Evolutionary conservation across 768 basidiomycete species (phyloP).

Genomic region (Serendipita sp.): DNA sequence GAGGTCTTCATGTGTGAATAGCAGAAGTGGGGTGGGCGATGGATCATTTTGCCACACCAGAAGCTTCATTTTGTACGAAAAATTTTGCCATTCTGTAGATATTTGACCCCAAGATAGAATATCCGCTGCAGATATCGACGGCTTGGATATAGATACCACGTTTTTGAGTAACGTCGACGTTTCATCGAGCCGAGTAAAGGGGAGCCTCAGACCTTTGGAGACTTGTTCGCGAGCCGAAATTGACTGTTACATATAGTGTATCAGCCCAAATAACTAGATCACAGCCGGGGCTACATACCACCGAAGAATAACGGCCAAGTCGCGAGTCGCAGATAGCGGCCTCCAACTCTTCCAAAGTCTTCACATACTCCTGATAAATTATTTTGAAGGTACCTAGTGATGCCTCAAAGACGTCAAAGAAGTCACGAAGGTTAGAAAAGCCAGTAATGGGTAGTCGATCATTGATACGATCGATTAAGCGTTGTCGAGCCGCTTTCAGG

Average conservation of each 20-base stretch:
- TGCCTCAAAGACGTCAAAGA: background rate
- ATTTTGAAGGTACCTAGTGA: background rate
- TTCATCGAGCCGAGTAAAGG: background rate
- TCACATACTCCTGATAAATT: background rate
- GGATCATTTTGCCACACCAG: too few species aligned
- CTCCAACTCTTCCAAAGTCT: background rate
- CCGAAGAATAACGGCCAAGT: background rate
- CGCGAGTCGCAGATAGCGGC: background rate
- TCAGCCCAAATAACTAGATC: background rate
- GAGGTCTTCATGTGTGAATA: too few species aligned
- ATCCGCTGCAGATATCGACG: too few species aligned
- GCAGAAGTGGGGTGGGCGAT: too few species aligned
- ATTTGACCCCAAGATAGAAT: too few species aligned
- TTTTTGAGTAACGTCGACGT: background rate
- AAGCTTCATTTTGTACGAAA: too few species aligned
- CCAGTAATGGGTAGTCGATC: background rate
- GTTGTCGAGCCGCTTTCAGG: background rate
- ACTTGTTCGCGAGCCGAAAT: background rate
- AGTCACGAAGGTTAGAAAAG: background rate
- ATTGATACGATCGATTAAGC: background rate
- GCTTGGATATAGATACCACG: too few species aligned
- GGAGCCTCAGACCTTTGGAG: background rate
- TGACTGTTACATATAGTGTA: background rate
- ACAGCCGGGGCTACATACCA: background rate
- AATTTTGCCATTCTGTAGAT: too few species aligned